Base-by-base conservation (phyloP, 768 basidiomycete genomes). In the Rubroboletus pulcherrimus region DNA sequence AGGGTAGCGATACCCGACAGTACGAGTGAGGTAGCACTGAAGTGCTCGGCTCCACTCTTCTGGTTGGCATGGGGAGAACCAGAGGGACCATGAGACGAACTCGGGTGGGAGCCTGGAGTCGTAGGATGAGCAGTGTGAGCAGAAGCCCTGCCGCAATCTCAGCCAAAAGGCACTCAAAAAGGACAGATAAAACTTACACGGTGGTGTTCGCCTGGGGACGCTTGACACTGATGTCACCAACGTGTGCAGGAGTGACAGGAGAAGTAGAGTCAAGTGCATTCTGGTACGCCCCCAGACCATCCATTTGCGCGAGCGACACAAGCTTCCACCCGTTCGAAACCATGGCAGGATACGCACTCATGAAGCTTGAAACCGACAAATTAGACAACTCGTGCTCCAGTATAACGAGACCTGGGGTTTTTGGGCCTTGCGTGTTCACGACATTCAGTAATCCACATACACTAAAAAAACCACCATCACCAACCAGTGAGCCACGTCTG, bases 371-470 rank as follows among this genome's bases (percentile, higher is more conserved):
- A 21, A 92, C 85, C 33, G 86, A 75, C 59, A 74, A 67, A 41
- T 81, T 72, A 33, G 77, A 79, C 24, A 87, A 74, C 72, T 97
- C 94, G 71, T 98, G 95, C 68, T 96, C 88, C 55, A 97, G 79
- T 52, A 91, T 77, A 57, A 92, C 77, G 24, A 95, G 79, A 34
- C 95, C 95, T 3, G 91, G 87, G 10, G 71, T 74, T 69, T 93
- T 92, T 46, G 88, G 74, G 31, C 85, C 88, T 75, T 34, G 55
- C 19, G 38, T 21, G 5, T 52, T 31, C 38, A 51, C 11, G 24
- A 31, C 24, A 4, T 40, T 50, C 40, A 54, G 55, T 37, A 17
- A 53, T 40, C 6, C 30, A 35, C n/a, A 53, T 44, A 49, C 17
- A 19, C 14, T 7, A 15, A 35, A 40, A 34, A 49, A 50, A 43